Percentiles rank a stretch among this genome's conserved stretches.
phyloP scores from a whole-genome alignment of 768 basidiomycete species.

The Tricholoma sp. region DNA sequence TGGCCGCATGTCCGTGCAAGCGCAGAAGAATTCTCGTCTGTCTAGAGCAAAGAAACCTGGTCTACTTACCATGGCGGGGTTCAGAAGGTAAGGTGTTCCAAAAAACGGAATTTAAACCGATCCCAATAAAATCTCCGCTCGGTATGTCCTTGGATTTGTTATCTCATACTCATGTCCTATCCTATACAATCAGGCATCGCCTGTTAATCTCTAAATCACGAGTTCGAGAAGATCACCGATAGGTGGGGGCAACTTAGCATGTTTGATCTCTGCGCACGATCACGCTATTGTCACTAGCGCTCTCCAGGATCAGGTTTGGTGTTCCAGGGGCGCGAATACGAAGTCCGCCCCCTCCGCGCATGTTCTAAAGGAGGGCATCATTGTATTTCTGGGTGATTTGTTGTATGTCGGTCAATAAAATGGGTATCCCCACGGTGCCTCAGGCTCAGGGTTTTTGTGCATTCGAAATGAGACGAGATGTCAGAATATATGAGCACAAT shows the following conservation, averaged over 20 bases:
- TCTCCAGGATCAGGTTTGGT: background rate
- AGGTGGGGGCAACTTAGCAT: background rate
- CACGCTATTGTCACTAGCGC: background rate
- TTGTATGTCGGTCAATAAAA: too few relatives aligned
- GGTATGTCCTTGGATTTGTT: background rate
- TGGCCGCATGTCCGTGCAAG: background rate
- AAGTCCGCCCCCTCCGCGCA: background rate
- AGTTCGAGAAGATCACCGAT: slow-evolving; percentile 1
- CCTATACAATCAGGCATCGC: slow-evolving; percentile 1
- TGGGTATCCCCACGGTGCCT: too few relatives aligned
- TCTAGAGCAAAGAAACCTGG: background rate
- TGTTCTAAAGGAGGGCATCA: background rate
- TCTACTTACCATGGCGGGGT: background rate
- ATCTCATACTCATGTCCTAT: background rate
- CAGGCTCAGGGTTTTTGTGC: background rate
- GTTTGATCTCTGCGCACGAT: background rate
- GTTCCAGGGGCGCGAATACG: background rate
- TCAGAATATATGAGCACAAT: background rate
- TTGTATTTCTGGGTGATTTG: background rate
- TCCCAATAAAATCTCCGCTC: slow-evolving; percentile 4
- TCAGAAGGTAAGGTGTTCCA: slow-evolving; percentile 1
- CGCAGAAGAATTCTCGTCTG: background rate
- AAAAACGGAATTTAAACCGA: background rate
- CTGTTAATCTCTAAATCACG: background rate
- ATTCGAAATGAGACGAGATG: background rate